Evolutionary conservation across 2,329 filamentous ascomycete species (phyloP), one percentile per base, ranked within the genome.

Genomic region (Fusarium pseudoanthophilum): DNA sequence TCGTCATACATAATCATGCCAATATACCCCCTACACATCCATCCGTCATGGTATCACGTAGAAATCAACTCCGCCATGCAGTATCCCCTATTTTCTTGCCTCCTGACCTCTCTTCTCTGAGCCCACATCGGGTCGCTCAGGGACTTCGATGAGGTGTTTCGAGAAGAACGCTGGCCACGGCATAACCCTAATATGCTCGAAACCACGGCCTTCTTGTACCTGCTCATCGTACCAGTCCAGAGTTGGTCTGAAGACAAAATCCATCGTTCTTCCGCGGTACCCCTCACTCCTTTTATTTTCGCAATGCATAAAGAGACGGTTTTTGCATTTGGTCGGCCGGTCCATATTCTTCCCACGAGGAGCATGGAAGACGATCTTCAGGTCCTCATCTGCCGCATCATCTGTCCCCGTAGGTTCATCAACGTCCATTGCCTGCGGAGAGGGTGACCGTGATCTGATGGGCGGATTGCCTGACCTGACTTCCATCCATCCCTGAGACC

Each of bases 211-310:
- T 74, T 87, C 86, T 2, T 77, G 76, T 30, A 81, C 73, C 69
- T 88, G 85, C 42, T 84, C 80, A 7, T 74, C 72, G 70, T 90
- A 90, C 89, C 89, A 90, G 9, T 85, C 79, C 67, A 81, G 67
- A 4, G 88, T 90, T 14, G 86, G 83, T 46, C 76, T 77, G 72
- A 86, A 89, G 21, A 75, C 75, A 73, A 84, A 88, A 32, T 76
- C 58, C 43, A 56, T 60, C n/a, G 26, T 21, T 21, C 30, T 34
- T 20, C 32, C 52, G 5, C 28, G 21, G 15, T 39, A 11, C 7
- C 40, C 30, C 20, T 66, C 48, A 18, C 26, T 43, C 39, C 52
- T 51, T 49, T 70, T 53, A 16, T 32, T 49, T 13, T 18, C 16
- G 34, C 84, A 83, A 43, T 79, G 76, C 42, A 85, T 82, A 67